Base-by-base conservation (phyloP, 805 yeast species). In the Barnettozyma wickerhamii region DNA sequence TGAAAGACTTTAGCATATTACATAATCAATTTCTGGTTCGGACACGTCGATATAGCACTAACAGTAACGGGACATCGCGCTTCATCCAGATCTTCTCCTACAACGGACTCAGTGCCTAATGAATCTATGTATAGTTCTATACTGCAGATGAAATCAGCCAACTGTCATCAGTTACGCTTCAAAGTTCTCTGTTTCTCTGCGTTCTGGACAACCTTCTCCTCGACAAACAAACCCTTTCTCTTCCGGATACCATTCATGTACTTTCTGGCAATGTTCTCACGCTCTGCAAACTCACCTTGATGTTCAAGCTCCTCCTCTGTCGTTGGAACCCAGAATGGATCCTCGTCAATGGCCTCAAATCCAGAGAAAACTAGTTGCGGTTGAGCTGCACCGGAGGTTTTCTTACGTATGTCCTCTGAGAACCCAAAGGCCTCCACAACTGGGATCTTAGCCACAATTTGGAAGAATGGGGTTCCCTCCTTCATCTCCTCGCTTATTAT, bases 321-420 rank as follows among this genome's bases (percentile, higher is more conserved):
- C 3, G 93, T 86, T 12, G 99, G 99, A 13, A 93, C 95, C 99
- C 99, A 93, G 71, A 85, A 93, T 33, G 99, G 99, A 68, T 93
- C 98, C 50, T 84, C 76, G 49, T 89, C 95, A 38, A 91, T 76
- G 48, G 81, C 68, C 54, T 89, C 93, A 59, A 76, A 93, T 1
- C 98, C 98, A 21, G 84, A 75, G 55, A 91, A 93, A 9, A 90
- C 86, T 39, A 93, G 70, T 62, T 93, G 99, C 0, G 99, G 99
- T 53, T 86, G 84, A 3, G 99, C 99, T 3, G 96, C 95, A 43
- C 99, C 99, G 1, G 96, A 86, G 0, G 99, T 91, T 50, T 77
- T 77, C 64, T 88, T 93, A 42, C 98, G 71, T 33, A 93, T 86
- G 50, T 95, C 98, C 55, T 91, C 98, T 40, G 96, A 80, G 54